A percentile compares a stretch with the other conserved stretches of the same genome.
These are phyloP conservation scores for Talaromyces atroroseus DNA, from an alignment of 2,329 filamentous ascomycete genomes.

Conservation along the genomic window DNA sequence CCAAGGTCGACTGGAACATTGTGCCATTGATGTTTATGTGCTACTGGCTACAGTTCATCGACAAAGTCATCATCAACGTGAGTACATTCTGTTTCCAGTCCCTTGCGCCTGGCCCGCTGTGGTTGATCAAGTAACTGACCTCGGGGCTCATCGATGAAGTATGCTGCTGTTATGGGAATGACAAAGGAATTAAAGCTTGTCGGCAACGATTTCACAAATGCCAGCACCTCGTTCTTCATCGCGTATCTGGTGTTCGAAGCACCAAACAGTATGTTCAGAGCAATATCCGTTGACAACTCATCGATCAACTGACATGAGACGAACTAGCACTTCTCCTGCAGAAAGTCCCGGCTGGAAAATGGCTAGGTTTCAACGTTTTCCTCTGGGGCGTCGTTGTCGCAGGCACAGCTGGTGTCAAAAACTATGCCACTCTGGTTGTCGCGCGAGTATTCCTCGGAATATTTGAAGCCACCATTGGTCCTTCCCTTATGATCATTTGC, in stretches of 20 bases:
- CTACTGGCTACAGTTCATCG: slow-evolving; percentile 60
- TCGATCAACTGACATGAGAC: slow-evolving; percentile 1
- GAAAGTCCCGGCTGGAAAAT: slow-evolving; percentile 55
- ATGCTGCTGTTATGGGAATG: slow-evolving; percentile 62
- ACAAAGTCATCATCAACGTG: slow-evolving; percentile 60
- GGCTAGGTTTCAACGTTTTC: slow-evolving; percentile 54
- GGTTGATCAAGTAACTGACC: not conserved
- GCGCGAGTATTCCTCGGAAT: slow-evolving; percentile 56
- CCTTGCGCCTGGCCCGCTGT: not conserved
- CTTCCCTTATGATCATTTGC: slow-evolving; percentile 57
- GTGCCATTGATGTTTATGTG: slow-evolving; percentile 58
- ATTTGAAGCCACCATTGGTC: slow-evolving; percentile 57
- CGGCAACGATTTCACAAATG: slow-evolving; percentile 58
- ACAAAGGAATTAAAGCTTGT: slow-evolving; percentile 49
- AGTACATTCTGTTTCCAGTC: not conserved
- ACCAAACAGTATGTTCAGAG: slow-evolving; percentile 47
- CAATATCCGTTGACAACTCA: not conserved
- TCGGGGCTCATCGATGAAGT: slow-evolving; percentile 36
- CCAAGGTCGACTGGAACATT: slow-evolving; percentile 55
- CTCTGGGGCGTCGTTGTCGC: slow-evolving; percentile 43
- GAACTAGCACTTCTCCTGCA: slow-evolving; percentile 53
- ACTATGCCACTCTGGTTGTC: slow-evolving; percentile 51
- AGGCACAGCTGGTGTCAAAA: slow-evolving; percentile 47
- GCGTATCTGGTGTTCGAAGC: slow-evolving; percentile 56
- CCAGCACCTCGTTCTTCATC: slow-evolving; percentile 59